Conservation (phyloP, 2,329 filamentous ascomycete species). For the Parafenestella ontariensis region DNA sequence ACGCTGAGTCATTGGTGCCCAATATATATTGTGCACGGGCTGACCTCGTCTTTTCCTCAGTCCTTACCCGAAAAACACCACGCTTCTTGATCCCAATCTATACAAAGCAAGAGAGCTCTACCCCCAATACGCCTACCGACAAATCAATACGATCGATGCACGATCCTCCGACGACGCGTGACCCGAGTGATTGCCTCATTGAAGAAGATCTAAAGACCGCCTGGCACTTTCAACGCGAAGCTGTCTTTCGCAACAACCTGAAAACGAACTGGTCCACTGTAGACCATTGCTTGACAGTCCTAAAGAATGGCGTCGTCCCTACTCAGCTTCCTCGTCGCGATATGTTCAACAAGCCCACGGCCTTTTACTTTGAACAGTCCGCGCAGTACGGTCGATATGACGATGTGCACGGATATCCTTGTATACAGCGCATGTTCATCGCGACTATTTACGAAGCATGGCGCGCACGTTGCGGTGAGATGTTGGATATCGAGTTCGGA, state of each 20-base stretch:
- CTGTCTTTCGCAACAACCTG: conserved; percentile 1
- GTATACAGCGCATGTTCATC: conserved; percentile 11
- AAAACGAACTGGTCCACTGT: conserved; percentile 2
- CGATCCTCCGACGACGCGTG: neutral
- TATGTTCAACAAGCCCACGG: conserved; percentile 20
- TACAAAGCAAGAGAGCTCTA: neutral
- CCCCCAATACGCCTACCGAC: neutral
- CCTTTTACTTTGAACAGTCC: conserved; percentile 19
- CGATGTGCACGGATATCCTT: conserved; percentile 2
- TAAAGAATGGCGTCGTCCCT: neutral
- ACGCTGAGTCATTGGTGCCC: neutral
- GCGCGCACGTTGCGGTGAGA: conserved; percentile 9
- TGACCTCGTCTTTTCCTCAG: neutral
- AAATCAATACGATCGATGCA: neutral
- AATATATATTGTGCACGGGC: neutral
- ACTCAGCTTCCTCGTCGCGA: neutral
- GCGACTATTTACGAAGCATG: conserved; percentile 20
- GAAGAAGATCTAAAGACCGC: conserved; percentile 4
- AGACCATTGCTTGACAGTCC: neutral
- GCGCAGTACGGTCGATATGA: conserved; percentile 11
- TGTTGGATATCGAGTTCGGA: conserved; percentile 18
- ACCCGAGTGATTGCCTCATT: neutral
- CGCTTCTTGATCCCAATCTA: neutral
- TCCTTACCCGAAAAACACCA: neutral
- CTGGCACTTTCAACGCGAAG: conserved; percentile 11